Evolutionary conservation across 2,329 filamentous ascomycete species (phyloP), one percentile per base, ranked within the genome.

Genomic region (Penicillium sp.): DNA sequence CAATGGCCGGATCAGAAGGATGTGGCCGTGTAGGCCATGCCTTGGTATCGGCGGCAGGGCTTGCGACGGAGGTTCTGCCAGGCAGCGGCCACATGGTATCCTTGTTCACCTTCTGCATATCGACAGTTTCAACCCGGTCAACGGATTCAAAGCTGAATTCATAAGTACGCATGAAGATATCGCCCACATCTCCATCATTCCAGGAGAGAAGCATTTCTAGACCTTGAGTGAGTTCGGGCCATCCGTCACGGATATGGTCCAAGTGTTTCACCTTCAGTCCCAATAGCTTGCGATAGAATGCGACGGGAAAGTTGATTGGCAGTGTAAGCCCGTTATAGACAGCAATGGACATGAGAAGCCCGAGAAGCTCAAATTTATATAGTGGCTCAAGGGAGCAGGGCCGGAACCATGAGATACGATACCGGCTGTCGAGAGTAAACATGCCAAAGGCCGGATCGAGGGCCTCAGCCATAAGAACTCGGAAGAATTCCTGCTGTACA

Each of bases 401-500:
- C 41, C 88, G 84, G 63, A 99, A 97, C 90, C 91, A 99, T 9
- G 87, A 86, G 81, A 94, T 88, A 26, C 84, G 84, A 0, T 89
- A 94, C 48, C 85, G 78, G 1, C 83, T 73, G 61, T 97, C 91
- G 26, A 90, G 82, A 0, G 86, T 88, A 68, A 97, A 97, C 76
- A 75, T 77, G 73, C 84, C 91, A 64, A 89, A 90, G 36, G 86
- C 81, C 4, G 90, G 88, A 61, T 90, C 81, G 39, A 97, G 80
- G 3, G 89, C 89, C 65, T 96, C 87, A 1, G 84, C 84, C 61
- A 97, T 86, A 15, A 90, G 85, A 23, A 97, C 75, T 13, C 91
- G 85, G 75, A 99, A 97, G 68, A 96, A 97, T 58, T 99, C 94
- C 68, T 96, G 92, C 63, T 97, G 93, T 1, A 99, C 92, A 56